Conservation (phyloP, 192 early-diverging fungal genomes). For the Dissophora globulifera region DNA sequence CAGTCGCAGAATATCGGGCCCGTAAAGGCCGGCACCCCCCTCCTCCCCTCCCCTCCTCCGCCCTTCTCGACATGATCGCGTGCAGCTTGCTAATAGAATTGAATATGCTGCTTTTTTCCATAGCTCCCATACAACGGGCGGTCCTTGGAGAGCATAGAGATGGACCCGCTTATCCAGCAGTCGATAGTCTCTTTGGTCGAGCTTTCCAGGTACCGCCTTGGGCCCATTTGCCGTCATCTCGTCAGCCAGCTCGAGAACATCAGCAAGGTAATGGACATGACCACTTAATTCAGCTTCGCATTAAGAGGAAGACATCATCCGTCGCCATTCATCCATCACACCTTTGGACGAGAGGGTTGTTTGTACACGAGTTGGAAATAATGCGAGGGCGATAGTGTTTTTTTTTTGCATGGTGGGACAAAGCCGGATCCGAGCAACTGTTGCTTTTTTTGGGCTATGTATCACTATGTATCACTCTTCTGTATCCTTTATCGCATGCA, state of each 20-base stretch:
- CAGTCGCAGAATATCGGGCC: too few species aligned
- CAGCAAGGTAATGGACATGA: constrained; percentile 59
- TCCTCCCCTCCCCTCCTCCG: neutral
- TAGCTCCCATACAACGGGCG: constrained; percentile 51
- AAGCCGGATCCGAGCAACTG: too few species aligned
- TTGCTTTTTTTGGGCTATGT: neutral
- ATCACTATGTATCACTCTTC: too few species aligned
- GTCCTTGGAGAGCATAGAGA: constrained; percentile 62
- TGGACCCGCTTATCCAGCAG: constrained; percentile 83
- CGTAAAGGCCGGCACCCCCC: too few species aligned
- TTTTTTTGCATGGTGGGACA: too few species aligned
- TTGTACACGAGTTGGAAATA: too few species aligned
- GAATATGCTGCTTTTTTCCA: too few species aligned
- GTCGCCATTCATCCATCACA: neutral
- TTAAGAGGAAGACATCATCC: neutral
- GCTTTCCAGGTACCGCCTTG: constrained; percentile 79
- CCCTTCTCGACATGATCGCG: neutral
- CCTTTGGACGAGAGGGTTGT: too few species aligned
- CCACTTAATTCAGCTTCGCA: neutral
- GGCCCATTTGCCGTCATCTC: constrained; percentile 73
- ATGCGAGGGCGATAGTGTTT: too few species aligned
- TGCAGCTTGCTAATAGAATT: too few species aligned
- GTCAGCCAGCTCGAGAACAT: constrained; percentile 79
- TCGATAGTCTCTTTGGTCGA: constrained; percentile 81
- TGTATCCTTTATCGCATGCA: too few species aligned